Base-by-base conservation (phyloP, 1,139 yeast genomes). In the Lodderomyces margitis region DNA sequence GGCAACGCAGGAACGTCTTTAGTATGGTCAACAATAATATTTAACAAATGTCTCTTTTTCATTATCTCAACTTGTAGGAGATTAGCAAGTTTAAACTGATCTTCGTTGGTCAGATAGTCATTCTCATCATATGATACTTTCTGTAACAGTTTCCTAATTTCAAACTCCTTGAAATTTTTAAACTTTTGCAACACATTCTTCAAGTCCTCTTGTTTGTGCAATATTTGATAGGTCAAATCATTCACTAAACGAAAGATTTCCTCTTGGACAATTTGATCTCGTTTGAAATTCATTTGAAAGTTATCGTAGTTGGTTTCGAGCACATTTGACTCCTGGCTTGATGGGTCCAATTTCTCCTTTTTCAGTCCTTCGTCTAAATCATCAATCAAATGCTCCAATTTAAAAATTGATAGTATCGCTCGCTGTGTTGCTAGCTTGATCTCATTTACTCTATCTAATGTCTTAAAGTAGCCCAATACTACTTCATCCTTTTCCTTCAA, bases 181-280 rank as follows among this genome's bases (percentile, higher is more conserved):
- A 55, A 65, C 21, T 53, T 49, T 8, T 36, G 14, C 21, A 56
- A 38, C 12, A 52, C 50, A 30, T 46, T 46, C 3, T 53, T 55
- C 17, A 67, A 52, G 38, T 69, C 70, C 27, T 70, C 68, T 43
- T 55, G 55, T 42, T 62, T 58, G 39, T 64, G 67, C 35, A 71
- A 52, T 14, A 55, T 54, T 49, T 68, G 76, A 45, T 59, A 72
- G 11, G 68, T 58, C 43, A 71, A 57, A 49, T 72, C 78, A 45
- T 70, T 71, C 23, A 64, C 52, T 34, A 72, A 56, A 24, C 76
- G 53, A 42, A 59, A 57, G 19, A 72, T 68, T 48, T 72, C 78
- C 35, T 70, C 77, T 47, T 72, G 78, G 14, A 72, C 59, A 8
- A 71, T 56, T 40, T 56, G 56, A 46, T 69, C 74, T 36, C 56